phyloP scores from a whole-genome alignment of 345 rosid genomes.

The Eucalyptus cloeziana region DNA sequence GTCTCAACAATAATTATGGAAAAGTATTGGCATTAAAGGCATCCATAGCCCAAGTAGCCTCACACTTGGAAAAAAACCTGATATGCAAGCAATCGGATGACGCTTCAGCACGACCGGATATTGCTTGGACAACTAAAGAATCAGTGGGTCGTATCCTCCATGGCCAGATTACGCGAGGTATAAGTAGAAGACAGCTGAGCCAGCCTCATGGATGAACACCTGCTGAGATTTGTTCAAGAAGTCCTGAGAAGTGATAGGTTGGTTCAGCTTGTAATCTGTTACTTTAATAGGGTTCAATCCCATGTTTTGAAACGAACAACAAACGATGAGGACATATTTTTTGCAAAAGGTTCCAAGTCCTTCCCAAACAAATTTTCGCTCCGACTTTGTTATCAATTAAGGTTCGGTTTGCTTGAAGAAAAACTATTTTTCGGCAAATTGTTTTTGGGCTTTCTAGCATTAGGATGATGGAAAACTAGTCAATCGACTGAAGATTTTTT shows the following conservation, averaged over 20 bases:
- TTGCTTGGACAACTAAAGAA: background rate
- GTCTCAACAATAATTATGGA: background rate
- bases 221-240: background rate
- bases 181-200: background rate
- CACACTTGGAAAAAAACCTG: background rate
- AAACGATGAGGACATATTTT: background rate
- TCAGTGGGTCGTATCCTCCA: background rate
- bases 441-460: background rate
- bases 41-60: background rate
- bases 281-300: background rate
- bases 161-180: background rate
- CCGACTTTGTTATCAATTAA: background rate
- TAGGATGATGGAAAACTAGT: background rate
- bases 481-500: fast-evolving
- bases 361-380: background rate
- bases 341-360: background rate
- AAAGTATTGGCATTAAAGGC: background rate
- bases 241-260: background rate
- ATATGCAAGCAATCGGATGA: background rate
- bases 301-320: background rate
- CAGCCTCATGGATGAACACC: background rate
- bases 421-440: background rate
- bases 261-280: background rate
- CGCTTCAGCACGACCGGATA: background rate
- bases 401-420: background rate